Percentiles rank a stretch among this genome's conserved stretches.
phyloP scores from a whole-genome alignment of 2,329 filamentous ascomycete genomes.

The Ascochyta koolunga region DNA sequence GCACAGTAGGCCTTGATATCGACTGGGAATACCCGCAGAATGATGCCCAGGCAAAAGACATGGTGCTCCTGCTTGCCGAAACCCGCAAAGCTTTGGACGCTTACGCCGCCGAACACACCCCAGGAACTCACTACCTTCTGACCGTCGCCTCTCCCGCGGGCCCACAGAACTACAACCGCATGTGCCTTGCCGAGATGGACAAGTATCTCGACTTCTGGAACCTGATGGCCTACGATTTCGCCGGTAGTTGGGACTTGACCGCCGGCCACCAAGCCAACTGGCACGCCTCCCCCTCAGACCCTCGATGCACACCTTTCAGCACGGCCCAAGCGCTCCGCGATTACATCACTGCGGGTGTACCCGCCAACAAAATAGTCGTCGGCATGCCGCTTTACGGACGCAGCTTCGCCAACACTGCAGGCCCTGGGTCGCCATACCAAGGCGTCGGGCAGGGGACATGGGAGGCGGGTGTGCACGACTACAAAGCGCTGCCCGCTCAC shows the following conservation, averaged over 20 bases:
- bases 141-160: slow-evolving; percentile 55
- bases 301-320: slow-evolving; percentile 42
- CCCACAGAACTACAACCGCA: slow-evolving; percentile 52
- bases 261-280: slow-evolving; percentile 45
- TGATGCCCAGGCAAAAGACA: slow-evolving; percentile 40
- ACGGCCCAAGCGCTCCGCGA: slow-evolving; percentile 39
- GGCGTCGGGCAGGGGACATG: slow-evolving; percentile 43
- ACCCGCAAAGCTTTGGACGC: slow-evolving; percentile 46
- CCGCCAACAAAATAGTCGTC: slow-evolving; percentile 43
- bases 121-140: slow-evolving; percentile 52
- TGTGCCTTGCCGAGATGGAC: slow-evolving; percentile 55
- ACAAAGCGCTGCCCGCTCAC: slow-evolving; percentile 41
- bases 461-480: slow-evolving; percentile 47
- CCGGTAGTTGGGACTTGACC: slow-evolving; percentile 43
- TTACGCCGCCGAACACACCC: slow-evolving; percentile 49
- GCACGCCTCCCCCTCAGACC: slow-evolving; percentile 32
- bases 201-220: slow-evolving; percentile 59
- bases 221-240: slow-evolving; percentile 86
- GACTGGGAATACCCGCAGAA: slow-evolving; percentile 48
- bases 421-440: slow-evolving; percentile 39
- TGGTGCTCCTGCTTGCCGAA: slow-evolving; percentile 41
- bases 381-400: slow-evolving; percentile 49
- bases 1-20: slow-evolving; percentile 37
- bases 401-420: slow-evolving; percentile 42
- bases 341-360: slow-evolving; percentile 41